A percentile compares a stretch with the other conserved stretches of the same genome.
These are phyloP conservation scores for Trichosporon inkin DNA, from an alignment of 1,284 basidiomycete genomes.

Conservation along the genomic window DNA sequence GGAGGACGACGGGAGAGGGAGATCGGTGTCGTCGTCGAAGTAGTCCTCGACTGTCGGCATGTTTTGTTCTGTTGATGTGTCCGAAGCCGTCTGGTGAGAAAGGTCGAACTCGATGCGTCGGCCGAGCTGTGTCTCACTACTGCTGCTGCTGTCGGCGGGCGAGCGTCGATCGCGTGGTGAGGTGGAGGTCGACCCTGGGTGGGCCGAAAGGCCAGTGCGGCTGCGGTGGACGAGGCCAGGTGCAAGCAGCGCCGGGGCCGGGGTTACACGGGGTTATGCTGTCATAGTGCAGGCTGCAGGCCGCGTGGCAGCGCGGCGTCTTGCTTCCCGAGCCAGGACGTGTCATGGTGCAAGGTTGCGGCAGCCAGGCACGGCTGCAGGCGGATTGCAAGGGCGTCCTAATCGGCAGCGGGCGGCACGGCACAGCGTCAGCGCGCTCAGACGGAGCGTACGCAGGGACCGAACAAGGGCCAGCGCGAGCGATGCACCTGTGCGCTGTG, in stretches of 20 bases:
- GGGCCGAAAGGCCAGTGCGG: neutral
- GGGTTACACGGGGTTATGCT: constrained; percentile 17
- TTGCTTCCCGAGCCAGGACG: too few species aligned
- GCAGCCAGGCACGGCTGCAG: too few species aligned
- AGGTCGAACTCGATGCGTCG: too few species aligned
- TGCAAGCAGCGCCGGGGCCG: neutral
- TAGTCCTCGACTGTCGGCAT: constrained; percentile 51
- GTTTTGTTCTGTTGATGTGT: constrained; percentile 11
- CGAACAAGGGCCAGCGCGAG: too few species aligned
- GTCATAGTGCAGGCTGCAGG: neutral
- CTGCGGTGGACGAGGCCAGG: neutral
- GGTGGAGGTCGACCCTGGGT: neutral
- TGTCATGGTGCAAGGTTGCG: too few species aligned
- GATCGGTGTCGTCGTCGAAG: constrained; percentile 85
- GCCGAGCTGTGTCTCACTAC: neutral
- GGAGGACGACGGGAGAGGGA: constrained; percentile 54
- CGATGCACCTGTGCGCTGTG: neutral
- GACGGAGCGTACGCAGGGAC: too few species aligned
- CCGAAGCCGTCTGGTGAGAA: neutral
- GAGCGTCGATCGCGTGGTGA: neutral
- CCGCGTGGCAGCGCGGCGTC: too few species aligned
- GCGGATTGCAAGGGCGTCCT: too few species aligned
- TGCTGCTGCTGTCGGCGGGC: too few species aligned
- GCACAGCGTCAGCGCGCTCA: too few species aligned
- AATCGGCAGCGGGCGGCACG: too few species aligned